A percentile compares a stretch with the other conserved stretches of the same genome.
Evolutionary conservation across 108 stramenopile genomes (phyloP).

Genomic region (Nannochloropsis gaditana): DNA sequence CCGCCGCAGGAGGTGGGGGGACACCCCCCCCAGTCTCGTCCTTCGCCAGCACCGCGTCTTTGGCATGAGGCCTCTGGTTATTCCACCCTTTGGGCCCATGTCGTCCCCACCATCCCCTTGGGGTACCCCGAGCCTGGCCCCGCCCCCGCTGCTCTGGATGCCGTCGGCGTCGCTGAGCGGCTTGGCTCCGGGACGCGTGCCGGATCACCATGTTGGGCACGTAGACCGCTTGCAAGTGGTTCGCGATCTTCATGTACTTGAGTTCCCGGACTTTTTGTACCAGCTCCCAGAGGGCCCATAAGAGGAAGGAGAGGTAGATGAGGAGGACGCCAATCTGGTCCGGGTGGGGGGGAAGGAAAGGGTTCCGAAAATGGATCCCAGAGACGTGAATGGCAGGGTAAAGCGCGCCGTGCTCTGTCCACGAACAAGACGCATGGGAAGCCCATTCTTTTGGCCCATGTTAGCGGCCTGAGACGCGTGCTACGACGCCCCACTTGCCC

Average conservation of each 20-base stretch:
- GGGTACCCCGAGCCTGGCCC: neutral
- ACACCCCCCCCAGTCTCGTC: neutral
- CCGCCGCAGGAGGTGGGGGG: neutral
- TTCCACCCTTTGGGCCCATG: too few relatives aligned
- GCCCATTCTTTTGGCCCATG: too few relatives aligned
- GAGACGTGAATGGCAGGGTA: too few relatives aligned
- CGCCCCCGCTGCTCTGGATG: neutral
- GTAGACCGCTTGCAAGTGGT: neutral
- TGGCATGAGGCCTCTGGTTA: too few relatives aligned
- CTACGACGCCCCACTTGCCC: too few relatives aligned
- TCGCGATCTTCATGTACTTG: conserved; percentile 13
- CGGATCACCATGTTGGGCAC: neutral
- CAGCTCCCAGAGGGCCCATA: neutral
- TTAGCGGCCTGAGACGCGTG: too few relatives aligned
- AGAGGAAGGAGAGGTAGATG: neutral
- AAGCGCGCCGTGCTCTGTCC: too few relatives aligned
- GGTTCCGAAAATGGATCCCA: too few relatives aligned
- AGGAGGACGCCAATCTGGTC: neutral
- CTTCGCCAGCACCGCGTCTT: neutral
- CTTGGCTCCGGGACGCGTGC: neutral
- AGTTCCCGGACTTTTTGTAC: neutral
- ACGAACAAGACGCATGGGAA: too few relatives aligned
- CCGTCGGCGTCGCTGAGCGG: neutral
- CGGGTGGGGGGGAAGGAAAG: too few relatives aligned
- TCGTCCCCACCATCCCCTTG: too few relatives aligned